Percentiles rank a stretch among this genome's conserved stretches.
phyloP scores from a whole-genome alignment of 805 yeast genomes.

The Metschnikowia continentalis region DNA sequence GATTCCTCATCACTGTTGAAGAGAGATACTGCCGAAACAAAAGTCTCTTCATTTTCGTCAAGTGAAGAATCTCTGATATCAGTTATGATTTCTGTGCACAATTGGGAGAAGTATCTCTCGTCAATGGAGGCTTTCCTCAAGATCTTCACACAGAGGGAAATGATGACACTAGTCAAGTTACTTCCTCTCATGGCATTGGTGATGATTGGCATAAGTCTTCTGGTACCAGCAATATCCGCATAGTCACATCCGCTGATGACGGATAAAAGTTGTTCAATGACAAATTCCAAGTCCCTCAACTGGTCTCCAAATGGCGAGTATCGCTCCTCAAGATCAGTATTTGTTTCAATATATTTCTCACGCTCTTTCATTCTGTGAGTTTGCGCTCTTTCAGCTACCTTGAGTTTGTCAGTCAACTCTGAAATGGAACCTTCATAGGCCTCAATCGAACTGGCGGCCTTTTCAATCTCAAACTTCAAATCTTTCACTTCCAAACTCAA shows the following conservation, averaged over 20 bases:
- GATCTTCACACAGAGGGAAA: constrained; percentile 57
- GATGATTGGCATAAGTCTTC: constrained; percentile 56
- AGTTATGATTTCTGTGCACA: constrained; percentile 79
- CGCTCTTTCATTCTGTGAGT: constrained; percentile 13
- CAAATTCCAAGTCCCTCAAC: constrained; percentile 60
- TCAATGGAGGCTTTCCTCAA: constrained; percentile 67
- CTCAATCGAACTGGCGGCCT: constrained; percentile 5
- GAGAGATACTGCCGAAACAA: constrained; percentile 24
- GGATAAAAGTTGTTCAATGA: constrained; percentile 66
- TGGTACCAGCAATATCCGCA: constrained; percentile 86
- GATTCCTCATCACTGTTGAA: constrained; percentile 20
- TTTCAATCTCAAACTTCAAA: constrained; percentile 6
- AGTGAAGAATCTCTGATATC: constrained; percentile 71
- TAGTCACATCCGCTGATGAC: constrained; percentile 74
- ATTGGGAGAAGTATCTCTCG: constrained; percentile 79
- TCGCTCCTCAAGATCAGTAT: constrained; percentile 18
- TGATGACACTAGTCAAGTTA: constrained; percentile 49
- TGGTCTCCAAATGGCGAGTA: constrained; percentile 38
- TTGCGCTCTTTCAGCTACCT: constrained; percentile 10
- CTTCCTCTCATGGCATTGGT: constrained; percentile 54
- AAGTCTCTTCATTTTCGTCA: constrained; percentile 34
- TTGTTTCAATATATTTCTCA: constrained; percentile 7
- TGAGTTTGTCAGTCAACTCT: constrained; percentile 6
- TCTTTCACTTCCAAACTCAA: constrained; percentile 12
- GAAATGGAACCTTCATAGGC: constrained; percentile 6